Percentiles rank a stretch among this genome's conserved stretches.
These are phyloP conservation scores for Chionographis japonica DNA, from an alignment of 106 monocot genomes.

Conservation along the genomic window DNA sequence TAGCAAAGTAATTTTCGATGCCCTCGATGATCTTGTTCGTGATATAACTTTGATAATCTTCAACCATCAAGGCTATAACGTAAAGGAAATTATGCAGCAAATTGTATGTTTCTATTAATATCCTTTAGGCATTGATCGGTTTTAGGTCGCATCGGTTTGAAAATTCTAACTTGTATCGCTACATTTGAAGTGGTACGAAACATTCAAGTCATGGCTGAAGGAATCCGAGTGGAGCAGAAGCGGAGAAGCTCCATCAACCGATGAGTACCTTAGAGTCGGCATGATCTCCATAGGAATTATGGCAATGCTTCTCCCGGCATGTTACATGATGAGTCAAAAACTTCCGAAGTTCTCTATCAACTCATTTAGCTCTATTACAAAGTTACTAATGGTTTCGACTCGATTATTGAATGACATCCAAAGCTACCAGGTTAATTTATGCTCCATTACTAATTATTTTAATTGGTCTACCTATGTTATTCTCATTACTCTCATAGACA, in stretches of 20 bases:
- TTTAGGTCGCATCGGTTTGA: too few species aligned
- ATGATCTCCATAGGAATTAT: constrained; percentile 14
- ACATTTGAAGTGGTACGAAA: constrained; percentile 16
- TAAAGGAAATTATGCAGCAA: background rate
- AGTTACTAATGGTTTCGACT: background rate
- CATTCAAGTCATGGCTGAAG: constrained; percentile 23
- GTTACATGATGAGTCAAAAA: background rate
- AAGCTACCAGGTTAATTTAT: constrained; percentile 10
- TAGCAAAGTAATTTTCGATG: constrained; percentile 9
- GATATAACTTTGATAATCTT: background rate
- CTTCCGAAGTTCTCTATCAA: too few species aligned
- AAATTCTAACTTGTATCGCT: background rate
- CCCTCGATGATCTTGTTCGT: constrained; percentile 1
- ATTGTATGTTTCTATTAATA: background rate
- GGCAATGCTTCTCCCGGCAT: constrained; percentile 8
- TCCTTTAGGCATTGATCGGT: too few species aligned
- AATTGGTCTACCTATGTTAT: background rate
- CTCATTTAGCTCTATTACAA: background rate
- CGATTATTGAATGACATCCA: constrained; percentile 18
- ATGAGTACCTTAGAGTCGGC: constrained; percentile 12
- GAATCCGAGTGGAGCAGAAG: constrained; percentile 25
- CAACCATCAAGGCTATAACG: background rate
- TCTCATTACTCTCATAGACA: background rate
- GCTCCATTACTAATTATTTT: background rate
- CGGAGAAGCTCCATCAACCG: constrained; percentile 10